These are phyloP conservation scores for Ulota crispa DNA, from an alignment of 225 moss, liverwort and hornwort species.

Conservation along the genomic window DNA sequence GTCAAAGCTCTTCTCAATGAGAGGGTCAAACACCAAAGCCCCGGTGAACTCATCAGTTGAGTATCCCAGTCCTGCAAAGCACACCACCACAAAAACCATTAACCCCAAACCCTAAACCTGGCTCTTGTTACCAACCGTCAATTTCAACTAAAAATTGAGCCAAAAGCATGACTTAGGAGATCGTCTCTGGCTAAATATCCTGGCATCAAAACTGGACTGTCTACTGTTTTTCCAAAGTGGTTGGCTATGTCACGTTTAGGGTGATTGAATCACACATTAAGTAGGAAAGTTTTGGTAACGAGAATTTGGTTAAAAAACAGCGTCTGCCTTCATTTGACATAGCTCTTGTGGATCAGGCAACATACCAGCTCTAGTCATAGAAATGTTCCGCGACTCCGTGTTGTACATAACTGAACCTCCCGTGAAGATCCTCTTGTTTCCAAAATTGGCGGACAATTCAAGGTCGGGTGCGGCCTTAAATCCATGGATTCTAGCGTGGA, in stretches of 20 bases:
- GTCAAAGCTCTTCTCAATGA: constrained; percentile 73
- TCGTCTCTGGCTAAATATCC: not conserved
- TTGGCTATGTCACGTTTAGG: not conserved
- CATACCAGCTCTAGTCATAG: constrained; percentile 52
- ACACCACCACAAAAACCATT: constrained; percentile 2
- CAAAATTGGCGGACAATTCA: constrained; percentile 56
- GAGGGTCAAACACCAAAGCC: constrained; percentile 64
- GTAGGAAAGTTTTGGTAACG: no score
- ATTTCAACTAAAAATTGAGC: not conserved
- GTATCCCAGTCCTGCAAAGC: constrained; percentile 65
- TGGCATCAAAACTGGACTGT: not conserved
- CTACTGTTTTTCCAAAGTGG: not conserved
- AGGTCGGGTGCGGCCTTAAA: constrained; percentile 58
- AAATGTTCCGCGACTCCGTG: constrained; percentile 45
- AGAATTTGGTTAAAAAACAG: not conserved
- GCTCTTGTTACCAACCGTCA: no score
- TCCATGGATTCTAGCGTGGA: constrained; percentile 55
- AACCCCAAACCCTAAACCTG: not conserved
- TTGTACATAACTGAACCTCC: constrained; percentile 52
- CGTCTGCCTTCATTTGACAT: not conserved
- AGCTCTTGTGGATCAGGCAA: constrained; percentile 7
- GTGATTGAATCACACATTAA: no score
- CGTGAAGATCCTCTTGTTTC: constrained; percentile 49
- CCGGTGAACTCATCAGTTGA: constrained; percentile 61
- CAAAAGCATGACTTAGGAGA: not conserved